Evolutionary conservation across 768 basidiomycete genomes (phyloP).

Genomic region (Brasilioporus rufonigricans): DNA sequence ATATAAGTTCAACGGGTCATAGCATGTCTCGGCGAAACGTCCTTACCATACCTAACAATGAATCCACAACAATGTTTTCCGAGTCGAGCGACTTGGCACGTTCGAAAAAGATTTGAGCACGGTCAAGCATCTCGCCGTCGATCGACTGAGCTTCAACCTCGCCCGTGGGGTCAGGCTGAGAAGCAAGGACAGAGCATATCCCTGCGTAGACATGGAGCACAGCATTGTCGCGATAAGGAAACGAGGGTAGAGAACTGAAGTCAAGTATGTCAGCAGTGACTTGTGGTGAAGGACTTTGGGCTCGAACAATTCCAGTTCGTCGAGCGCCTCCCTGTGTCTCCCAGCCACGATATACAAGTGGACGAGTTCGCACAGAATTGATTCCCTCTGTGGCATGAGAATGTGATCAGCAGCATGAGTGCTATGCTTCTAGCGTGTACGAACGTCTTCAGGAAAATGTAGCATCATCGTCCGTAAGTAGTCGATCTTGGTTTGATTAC

Average conservation of each 20-base stretch:
- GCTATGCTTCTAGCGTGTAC: constrained; percentile 19
- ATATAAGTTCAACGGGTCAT: not conserved
- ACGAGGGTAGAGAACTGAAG: constrained; percentile 77
- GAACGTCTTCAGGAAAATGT: constrained; percentile 63
- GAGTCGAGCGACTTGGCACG: constrained; percentile 61
- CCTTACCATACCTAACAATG: constrained; percentile 54
- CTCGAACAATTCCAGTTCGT: constrained; percentile 81
- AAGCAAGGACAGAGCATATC: constrained; percentile 63
- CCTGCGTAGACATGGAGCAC: constrained; percentile 83
- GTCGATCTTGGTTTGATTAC: constrained; percentile 43
- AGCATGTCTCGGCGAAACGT: not conserved
- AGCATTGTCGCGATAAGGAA: constrained; percentile 83
- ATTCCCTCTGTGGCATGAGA: constrained; percentile 53
- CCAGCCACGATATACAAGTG: constrained; percentile 59
- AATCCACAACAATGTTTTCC: constrained; percentile 48
- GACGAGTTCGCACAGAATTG: constrained; percentile 72
- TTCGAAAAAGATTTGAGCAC: constrained; percentile 60
- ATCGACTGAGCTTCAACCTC: constrained; percentile 5
- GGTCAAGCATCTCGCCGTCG: constrained; percentile 44
- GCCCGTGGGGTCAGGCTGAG: constrained; percentile 34
- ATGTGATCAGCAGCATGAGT: constrained; percentile 11
- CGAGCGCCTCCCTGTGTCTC: constrained; percentile 67
- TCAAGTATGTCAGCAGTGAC: constrained; percentile 1
- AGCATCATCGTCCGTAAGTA: constrained; percentile 73
- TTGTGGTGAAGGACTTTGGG: constrained; percentile 1